Base-by-base conservation (phyloP, 139 green algal genomes). In the Nannochloris sp. region DNA sequence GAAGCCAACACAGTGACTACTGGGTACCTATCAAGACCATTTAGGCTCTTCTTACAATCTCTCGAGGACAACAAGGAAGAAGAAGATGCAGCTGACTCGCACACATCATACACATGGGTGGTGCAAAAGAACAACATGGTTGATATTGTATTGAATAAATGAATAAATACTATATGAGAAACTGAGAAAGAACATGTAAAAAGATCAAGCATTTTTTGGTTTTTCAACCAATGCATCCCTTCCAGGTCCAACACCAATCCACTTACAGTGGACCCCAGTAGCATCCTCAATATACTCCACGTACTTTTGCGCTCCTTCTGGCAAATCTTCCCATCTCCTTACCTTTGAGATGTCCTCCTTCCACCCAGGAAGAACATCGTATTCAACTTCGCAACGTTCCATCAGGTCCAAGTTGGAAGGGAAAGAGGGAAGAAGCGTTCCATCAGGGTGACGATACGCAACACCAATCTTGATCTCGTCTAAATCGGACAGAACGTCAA, bases 241-340 rank as follows among this genome's bases (percentile, higher is more conserved):
- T 26, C 94, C 94, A 1, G 94, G 93, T 3, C 94, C 94, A 14
- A 99, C 94, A 13, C 94, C 94, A 64, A 99, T 97, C 87, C 86
- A 99, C 58, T 80, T 87, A 70, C 79, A 84, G 33, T 87, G 74
- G 43, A 97, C 81, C 20, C 87, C 91, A 6, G 86, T 26, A 6
- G 92, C 64, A 48, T 97, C 71, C 70, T 99, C 90, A 11, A 97
- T 80, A 23, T 88, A 81, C 59, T 85, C 26, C 44, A 96, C 78
- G 69, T 96, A 96, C 26, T 62, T 61, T 65, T 78, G 73, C 1
- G 88, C 90, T 12, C 82, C 79, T 56, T 66, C 56, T 1, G 94
- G 94, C 45, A 99, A 80, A 29, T 97, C 86, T 8, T 86, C 70
- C 84, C 87, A 99, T 0, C 20, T 55, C 11, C 91, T 72, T 3